Evolutionary conservation across 2,329 filamentous ascomycete species (phyloP).

Genomic region (Zymoseptoria brevis): DNA sequence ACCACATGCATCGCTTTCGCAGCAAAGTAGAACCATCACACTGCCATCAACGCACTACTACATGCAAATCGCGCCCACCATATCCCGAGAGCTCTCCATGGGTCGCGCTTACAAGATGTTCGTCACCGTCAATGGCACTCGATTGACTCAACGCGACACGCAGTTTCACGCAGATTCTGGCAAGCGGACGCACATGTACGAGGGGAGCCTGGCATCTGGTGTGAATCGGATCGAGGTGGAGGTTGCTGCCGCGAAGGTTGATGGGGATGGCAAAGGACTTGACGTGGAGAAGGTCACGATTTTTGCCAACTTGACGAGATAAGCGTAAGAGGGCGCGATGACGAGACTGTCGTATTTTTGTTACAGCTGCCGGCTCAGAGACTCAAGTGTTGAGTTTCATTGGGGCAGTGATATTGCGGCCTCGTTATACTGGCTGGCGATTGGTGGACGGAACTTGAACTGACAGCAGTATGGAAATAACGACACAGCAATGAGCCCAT

Average conservation of each 20-base stretch:
- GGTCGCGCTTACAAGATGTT: constrained; percentile 69
- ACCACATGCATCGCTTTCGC: constrained; percentile 56
- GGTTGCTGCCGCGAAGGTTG: constrained; percentile 45
- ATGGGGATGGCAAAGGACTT: constrained; percentile 29
- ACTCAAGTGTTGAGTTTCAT: background rate
- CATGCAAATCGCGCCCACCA: constrained; percentile 60
- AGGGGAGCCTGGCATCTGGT: constrained; percentile 61
- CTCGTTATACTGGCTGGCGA: background rate
- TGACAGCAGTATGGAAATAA: background rate
- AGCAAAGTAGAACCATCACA: constrained; percentile 66
- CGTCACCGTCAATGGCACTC: constrained; percentile 59
- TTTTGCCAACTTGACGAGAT: constrained; percentile 59
- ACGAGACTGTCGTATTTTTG: background rate
- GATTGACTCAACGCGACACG: constrained; percentile 48
- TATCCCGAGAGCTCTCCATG: constrained; percentile 51
- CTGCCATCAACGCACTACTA: constrained; percentile 60
- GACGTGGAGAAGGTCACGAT: constrained; percentile 74
- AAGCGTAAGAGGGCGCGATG: background rate
- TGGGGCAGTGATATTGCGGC: too few relatives aligned
- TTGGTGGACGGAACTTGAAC: background rate
- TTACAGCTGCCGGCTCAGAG: background rate
- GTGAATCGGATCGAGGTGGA: constrained; percentile 72
- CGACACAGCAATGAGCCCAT: background rate
- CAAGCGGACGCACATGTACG: constrained; percentile 59
- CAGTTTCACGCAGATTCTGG: constrained; percentile 27